Evolutionary conservation across 805 yeast genomes (phyloP).

Genomic region (Ogataea sp.): DNA sequence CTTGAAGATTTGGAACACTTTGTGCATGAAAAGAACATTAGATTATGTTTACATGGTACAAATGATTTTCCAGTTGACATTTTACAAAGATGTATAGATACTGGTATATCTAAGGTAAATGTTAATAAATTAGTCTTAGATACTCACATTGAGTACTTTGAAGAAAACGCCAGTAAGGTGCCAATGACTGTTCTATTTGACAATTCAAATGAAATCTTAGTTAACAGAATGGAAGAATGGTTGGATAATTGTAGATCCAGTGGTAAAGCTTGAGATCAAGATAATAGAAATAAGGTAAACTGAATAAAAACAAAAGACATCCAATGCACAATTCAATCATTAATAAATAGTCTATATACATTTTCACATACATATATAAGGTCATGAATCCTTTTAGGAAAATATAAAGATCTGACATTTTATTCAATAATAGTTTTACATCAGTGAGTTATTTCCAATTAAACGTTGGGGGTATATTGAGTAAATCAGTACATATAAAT

Average conservation of each 20-base stretch:
- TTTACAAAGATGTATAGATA: conserved; percentile 15
- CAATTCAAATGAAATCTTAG: conserved; percentile 15
- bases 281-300: too few species aligned
- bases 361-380: too few species aligned
- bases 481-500: too few species aligned
- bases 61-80: conserved; percentile 23
- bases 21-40: conserved; percentile 5
- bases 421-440: too few species aligned
- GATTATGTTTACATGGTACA: conserved; percentile 28
- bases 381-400: too few species aligned
- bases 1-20: conserved; percentile 16
- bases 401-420: too few species aligned
- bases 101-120: conserved; percentile 26
- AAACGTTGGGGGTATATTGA: too few species aligned
- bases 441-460: too few species aligned
- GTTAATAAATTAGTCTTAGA: conserved; percentile 24
- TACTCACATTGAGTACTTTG: conserved; percentile 18
- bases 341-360: too few species aligned
- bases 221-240: conserved; percentile 20
- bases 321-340: too few species aligned
- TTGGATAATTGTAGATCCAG: conserved; percentile 21
- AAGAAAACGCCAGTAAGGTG: conserved; percentile 13
- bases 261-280: not conserved
- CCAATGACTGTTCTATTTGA: conserved; percentile 23
- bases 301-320: too few species aligned